Conservation (phyloP, 2,329 filamentous ascomycete genomes). For the Myriosclerotinia scirpicola region DNA sequence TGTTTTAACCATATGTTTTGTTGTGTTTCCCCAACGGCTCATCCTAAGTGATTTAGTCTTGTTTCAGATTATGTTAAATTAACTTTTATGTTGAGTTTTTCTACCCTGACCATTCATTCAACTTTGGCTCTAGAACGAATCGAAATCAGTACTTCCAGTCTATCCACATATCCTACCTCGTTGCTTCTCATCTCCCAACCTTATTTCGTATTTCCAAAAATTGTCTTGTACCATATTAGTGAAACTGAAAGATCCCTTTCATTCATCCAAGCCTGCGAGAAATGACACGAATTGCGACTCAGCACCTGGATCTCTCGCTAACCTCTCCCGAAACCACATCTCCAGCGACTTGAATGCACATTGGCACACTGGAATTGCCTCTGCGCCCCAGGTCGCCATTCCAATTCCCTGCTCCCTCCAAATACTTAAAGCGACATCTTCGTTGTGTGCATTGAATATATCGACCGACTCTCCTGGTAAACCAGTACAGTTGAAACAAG, state of each 20-base stretch:
- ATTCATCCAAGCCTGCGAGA: slow-evolving; percentile 3
- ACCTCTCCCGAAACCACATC: slow-evolving; percentile 5
- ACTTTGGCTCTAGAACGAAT: too few species aligned
- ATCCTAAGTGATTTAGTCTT: too few species aligned
- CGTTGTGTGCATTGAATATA: background rate
- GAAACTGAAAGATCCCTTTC: background rate
- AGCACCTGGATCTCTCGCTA: background rate
- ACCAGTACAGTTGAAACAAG: background rate
- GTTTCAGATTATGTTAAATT: too few species aligned
- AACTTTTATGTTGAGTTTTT: too few species aligned
- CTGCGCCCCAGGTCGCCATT: slow-evolving; percentile 2
- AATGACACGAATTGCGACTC: slow-evolving; percentile 10
- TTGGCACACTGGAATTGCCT: slow-evolving; percentile 9
- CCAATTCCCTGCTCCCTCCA: slow-evolving; percentile 18
- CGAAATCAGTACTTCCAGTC: too few species aligned
- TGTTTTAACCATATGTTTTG: too few species aligned
- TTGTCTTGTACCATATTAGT: too few species aligned
- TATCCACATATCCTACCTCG: too few species aligned
- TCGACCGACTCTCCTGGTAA: background rate
- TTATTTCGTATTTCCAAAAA: too few species aligned
- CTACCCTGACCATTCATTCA: too few species aligned
- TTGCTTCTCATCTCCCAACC: too few species aligned
- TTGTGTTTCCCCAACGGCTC: too few species aligned
- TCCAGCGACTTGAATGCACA: slow-evolving; percentile 6
- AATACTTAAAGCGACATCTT: background rate